Conservation (phyloP, 1,284 basidiomycete species). For the Pholiota adiposa region DNA sequence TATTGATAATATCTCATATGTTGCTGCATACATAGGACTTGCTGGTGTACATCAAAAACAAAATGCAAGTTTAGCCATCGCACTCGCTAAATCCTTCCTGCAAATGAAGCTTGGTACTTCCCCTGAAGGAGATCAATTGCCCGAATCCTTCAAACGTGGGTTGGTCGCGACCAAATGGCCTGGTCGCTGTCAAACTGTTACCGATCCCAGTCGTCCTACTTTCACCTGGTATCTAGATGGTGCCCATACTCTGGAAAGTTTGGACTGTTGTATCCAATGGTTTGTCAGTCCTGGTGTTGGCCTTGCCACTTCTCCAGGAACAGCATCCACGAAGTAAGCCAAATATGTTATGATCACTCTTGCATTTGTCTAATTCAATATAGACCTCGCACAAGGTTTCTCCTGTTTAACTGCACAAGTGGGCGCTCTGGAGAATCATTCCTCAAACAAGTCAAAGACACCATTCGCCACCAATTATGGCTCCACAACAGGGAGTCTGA, state of each 20-base stretch:
- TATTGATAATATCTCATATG: neutral
- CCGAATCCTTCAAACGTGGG: constrained; percentile 61
- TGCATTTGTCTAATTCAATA: neutral
- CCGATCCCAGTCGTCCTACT: constrained; percentile 52
- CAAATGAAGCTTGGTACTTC: constrained; percentile 35
- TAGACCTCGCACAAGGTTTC: constrained; percentile 47
- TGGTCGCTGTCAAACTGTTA: constrained; percentile 91
- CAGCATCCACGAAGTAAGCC: constrained; percentile 17
- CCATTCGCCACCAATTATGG: constrained; percentile 50
- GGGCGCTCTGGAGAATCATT: constrained; percentile 84
- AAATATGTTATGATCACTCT: neutral
- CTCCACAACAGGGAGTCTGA: constrained; percentile 41
- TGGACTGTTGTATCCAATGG: constrained; percentile 90
- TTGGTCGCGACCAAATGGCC: constrained; percentile 87
- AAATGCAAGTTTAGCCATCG: constrained; percentile 90
- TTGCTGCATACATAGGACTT: constrained; percentile 58
- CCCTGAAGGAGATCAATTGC: constrained; percentile 41
- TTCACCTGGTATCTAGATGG: constrained; percentile 94
- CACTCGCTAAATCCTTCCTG: constrained; percentile 77
- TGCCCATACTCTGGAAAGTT: constrained; percentile 93
- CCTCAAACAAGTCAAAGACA: constrained; percentile 63
- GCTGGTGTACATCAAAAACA: constrained; percentile 89
- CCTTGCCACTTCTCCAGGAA: constrained; percentile 30
- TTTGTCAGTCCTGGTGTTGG: constrained; percentile 64
- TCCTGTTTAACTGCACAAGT: constrained; percentile 97